Percentiles rank a stretch among this genome's conserved stretches.
These are phyloP conservation scores for Sporothrix dimorphospora DNA, from an alignment of 2,329 filamentous ascomycete genomes.

Conservation along the genomic window DNA sequence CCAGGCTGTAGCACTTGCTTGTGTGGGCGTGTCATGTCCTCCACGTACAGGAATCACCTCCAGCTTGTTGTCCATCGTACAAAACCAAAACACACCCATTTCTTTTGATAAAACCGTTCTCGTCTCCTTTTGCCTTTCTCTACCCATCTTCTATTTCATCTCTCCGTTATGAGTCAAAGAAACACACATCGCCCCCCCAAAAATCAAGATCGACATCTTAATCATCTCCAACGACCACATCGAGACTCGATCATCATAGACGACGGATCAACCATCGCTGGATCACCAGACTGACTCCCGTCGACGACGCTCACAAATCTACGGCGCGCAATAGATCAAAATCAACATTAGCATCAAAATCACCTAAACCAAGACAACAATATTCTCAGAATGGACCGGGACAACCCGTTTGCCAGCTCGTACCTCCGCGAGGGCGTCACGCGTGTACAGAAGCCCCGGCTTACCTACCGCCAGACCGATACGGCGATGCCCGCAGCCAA, in stretches of 20 bases:
- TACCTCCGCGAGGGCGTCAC: slow-evolving; percentile 20
- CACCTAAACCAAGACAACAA: not conserved
- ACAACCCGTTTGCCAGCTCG: slow-evolving; percentile 15
- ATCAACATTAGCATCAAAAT: not conserved
- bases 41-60: not conserved
- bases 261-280: not conserved
- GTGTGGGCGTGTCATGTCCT: not conserved
- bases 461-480: slow-evolving; percentile 24
- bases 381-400: slow-evolving; percentile 21
- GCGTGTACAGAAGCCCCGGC: slow-evolving; percentile 27
- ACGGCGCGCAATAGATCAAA: not conserved
- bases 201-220: not conserved
- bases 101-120: too few species aligned
- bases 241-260: not conserved
- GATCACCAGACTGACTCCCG: not conserved
- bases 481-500: not conserved
- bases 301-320: not conserved
- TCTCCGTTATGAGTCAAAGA: not conserved
- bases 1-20: not conserved
- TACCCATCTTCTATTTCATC: not conserved
- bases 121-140: not conserved
- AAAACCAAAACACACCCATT: not conserved
- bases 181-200: not conserved
- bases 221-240: not conserved
- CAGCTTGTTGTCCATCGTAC: not conserved